Evolutionary conservation across 306 rosid species (phyloP).

Genomic region (Oemleria cerasiformis): DNA sequence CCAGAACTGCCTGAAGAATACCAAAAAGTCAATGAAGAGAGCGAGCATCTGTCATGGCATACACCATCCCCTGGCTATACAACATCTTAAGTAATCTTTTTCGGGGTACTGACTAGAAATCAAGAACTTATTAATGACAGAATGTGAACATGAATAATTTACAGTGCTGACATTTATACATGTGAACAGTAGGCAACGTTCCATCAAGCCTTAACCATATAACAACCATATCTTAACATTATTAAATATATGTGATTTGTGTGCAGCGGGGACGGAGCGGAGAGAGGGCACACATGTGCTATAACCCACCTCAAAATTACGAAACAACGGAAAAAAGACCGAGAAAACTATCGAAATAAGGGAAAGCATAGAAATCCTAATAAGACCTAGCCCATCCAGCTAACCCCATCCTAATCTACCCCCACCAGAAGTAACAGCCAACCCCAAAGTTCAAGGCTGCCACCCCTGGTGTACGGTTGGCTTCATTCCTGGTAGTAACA

Average conservation of each 20-base stretch:
- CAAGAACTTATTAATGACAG: not conserved
- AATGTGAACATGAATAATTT: not conserved
- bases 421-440: too few species aligned
- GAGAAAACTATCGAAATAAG: too few species aligned
- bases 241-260: not conserved
- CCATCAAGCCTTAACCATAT: not conserved
- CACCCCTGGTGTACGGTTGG: not conserved
- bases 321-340: too few species aligned
- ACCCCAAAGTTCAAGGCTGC: too few species aligned
- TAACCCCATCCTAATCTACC: too few species aligned
- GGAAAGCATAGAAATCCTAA: too few species aligned
- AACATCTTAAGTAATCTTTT: not conserved
- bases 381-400: too few species aligned
- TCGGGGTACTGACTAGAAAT: not conserved
- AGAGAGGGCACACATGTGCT: too few species aligned
- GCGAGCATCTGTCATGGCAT: not conserved
- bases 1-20: slow-evolving; percentile 85
- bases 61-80: not conserved
- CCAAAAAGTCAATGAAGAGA: slow-evolving; percentile 3
- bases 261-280: too few species aligned
- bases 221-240: not conserved
- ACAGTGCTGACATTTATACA: not conserved
- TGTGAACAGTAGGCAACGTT: not conserved
- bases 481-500: not conserved
- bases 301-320: too few species aligned